Base-by-base conservation (phyloP, 2,329 filamentous ascomycete genomes). In the Emergomyces pasteurianus region DNA sequence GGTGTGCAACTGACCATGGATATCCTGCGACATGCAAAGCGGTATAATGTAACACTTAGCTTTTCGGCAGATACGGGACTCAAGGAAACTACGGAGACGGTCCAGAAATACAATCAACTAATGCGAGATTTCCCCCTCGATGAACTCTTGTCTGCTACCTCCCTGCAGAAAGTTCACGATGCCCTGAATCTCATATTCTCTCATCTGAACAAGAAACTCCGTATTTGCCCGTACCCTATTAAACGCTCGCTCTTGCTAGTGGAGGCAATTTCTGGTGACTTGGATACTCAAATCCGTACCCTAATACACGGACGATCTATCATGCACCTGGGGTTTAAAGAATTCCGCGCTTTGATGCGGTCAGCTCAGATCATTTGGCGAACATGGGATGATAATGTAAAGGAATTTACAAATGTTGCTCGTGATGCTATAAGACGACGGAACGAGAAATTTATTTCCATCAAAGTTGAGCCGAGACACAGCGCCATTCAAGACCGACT, bases 101-200 rank as follows among this genome's bases (percentile, higher is more conserved):
- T 99, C 54, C 90, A 96, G 74, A 96, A 96, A 75, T 99, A 97
- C 80, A 99, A 99, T 72, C 90, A 95, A 77, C 83, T 99, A 28
- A 97, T 99, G 90, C 88, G 94, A 64, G 95, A 99, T 73, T 97
- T 99, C 65, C 94, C 94, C 0, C 80, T 99, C 40, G 92, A 97
- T 71, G 94, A 99, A 73, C 79, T 99, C 34, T 82, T 96, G 21
- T 96, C 94, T 18, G 92, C 94, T 1, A 95, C 92, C 0, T 92
- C 92, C 0, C 77, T 99, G 52, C 80, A 86, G 68, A 96, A 96
- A 75, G 86, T 95, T 2, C 86, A 94, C 69, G 92, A 97, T 68
- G 89, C 94, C 7, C 83, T 99, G 64, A 83, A 87, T 52, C 84
- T 92, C 68, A 96, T 99, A 64, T 99, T 99, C 73, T 83, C 79